Evolutionary conservation across 2,329 filamentous ascomycete species (phyloP), one percentile per base, ranked within the genome.

Genomic region (Fusarium tjaetaba): DNA sequence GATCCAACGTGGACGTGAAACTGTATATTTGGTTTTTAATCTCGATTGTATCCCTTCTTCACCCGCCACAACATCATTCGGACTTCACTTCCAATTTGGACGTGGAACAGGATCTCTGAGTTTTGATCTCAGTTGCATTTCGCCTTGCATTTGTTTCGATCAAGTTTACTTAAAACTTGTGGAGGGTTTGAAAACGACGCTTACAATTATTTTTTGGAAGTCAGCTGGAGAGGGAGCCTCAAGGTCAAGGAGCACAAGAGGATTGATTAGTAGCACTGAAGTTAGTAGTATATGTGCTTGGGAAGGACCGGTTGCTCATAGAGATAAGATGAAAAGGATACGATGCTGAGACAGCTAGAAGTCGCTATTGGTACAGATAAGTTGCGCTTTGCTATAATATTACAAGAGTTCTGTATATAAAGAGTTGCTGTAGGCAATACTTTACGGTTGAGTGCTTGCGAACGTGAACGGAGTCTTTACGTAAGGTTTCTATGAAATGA

Each of bases 41-140:
- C 20, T 11, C 15, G 28, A 30, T n/a, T 30, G 14, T 28, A 36
- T 18, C 34, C 4, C 8, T 28, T 48, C 57, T 39, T 48, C 65
- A 66, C 36, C 57, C 71, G 62, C 24, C 57, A 42, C 24, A 43
- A 52, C 46, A 46, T 53, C 41, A 7, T 72, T 55, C 61, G 32
- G 41, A 42, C 36, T 62, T 63, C 61, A 45, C 45, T 20, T 60
- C 58, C 48, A 45, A 32, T 45, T 51, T 72, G 59, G 45, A n/a
- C 34, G 65, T 59, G 34, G 26, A 28, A 38, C 22, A 30, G 36
- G 56, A 56, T 59, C 67, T 61, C 6, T 73, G 59, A 58, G 24
- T 55, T 71, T 63, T 42, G 69, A 45, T 68, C 67, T 56, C 60
- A 51, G 51, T 36, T 39, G 13, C 26, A 70, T 70, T 53, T 62